Conservation (phyloP, 345 rosid species). For the Firmiana major region DNA sequence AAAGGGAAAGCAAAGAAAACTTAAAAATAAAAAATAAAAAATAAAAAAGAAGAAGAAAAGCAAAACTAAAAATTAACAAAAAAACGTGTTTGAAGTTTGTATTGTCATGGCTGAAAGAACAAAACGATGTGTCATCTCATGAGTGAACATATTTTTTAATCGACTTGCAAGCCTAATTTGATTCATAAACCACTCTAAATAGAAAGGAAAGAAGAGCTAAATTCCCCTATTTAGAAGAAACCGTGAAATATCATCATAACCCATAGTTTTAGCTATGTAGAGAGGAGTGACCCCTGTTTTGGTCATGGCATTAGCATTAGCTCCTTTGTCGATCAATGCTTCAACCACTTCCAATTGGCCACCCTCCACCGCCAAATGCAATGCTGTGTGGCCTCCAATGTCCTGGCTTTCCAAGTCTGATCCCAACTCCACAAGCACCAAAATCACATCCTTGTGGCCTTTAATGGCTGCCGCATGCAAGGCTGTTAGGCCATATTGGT, state of each 20-base stretch:
- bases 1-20: too few relatives aligned
- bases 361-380: slow-evolving; percentile 53
- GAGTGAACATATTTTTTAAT: too few relatives aligned
- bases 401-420: slow-evolving; percentile 35
- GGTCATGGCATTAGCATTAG: slow-evolving; percentile 33
- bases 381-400: background rate
- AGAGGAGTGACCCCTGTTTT: slow-evolving; percentile 38
- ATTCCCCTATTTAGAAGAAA: too few relatives aligned
- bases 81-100: too few relatives aligned
- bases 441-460: slow-evolving; percentile 34
- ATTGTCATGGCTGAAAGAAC: too few relatives aligned
- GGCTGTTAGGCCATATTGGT: slow-evolving; percentile 47
- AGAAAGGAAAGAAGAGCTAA: too few relatives aligned
- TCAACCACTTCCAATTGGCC: slow-evolving; percentile 38
- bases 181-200: too few relatives aligned
- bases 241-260: background rate
- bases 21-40: too few relatives aligned
- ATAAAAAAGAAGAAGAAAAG: too few relatives aligned
- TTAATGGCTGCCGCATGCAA: slow-evolving; percentile 54
- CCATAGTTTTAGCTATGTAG: slow-evolving; percentile 34
- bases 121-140: too few relatives aligned
- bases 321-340: slow-evolving; percentile 42
- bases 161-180: too few relatives aligned
- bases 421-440: slow-evolving; percentile 33
- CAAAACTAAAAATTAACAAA: too few relatives aligned